A percentile compares a stretch with the other conserved stretches of the same genome.
Evolutionary conservation across 345 rosid genomes (phyloP).

Genomic region (Sisymbrium irio): DNA sequence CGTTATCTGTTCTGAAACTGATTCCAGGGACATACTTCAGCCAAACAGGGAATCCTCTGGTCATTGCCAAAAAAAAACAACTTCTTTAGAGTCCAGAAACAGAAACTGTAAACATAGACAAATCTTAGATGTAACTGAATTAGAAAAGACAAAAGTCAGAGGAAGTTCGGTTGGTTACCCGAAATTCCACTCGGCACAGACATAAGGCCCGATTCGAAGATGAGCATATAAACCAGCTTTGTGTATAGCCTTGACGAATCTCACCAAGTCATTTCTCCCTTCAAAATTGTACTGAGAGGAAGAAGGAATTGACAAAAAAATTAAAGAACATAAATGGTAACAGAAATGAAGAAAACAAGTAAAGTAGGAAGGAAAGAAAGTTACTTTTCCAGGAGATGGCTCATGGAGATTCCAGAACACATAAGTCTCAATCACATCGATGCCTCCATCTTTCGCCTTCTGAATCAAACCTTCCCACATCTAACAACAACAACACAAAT

Average conservation of each 20-base stretch:
- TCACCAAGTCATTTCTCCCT: constrained; percentile 95
- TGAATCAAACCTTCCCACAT: constrained; percentile 99
- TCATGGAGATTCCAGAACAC: constrained; percentile 99
- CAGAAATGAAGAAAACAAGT: not conserved
- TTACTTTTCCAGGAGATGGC: constrained; percentile 93
- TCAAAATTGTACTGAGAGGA: constrained; percentile 72
- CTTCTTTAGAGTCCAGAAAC: not conserved
- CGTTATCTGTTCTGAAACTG: constrained; percentile 98
- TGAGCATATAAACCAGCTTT: constrained; percentile 93
- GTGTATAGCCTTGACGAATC: constrained; percentile 76
- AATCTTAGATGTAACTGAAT: constrained; percentile 26
- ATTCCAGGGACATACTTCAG: constrained; percentile 97
- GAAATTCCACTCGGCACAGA: constrained; percentile 99
- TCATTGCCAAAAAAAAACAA: constrained; percentile 8
- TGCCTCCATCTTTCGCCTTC: constrained; percentile 96
- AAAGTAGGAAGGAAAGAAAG: not conserved
- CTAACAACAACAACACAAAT: constrained; percentile 35
- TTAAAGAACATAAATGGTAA: not conserved
- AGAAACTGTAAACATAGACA: not conserved
- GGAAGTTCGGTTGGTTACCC: constrained; percentile 49
- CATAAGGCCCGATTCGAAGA: constrained; percentile 95
- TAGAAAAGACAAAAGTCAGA: constrained; percentile 23
- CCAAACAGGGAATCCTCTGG: constrained; percentile 99
- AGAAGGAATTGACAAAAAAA: not conserved
- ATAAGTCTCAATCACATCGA: constrained; percentile 96